A percentile compares a stretch with the other conserved stretches of the same genome.
These are phyloP conservation scores for Trichoderma koningii DNA, from an alignment of 2,329 filamentous ascomycete species.

Conservation along the genomic window DNA sequence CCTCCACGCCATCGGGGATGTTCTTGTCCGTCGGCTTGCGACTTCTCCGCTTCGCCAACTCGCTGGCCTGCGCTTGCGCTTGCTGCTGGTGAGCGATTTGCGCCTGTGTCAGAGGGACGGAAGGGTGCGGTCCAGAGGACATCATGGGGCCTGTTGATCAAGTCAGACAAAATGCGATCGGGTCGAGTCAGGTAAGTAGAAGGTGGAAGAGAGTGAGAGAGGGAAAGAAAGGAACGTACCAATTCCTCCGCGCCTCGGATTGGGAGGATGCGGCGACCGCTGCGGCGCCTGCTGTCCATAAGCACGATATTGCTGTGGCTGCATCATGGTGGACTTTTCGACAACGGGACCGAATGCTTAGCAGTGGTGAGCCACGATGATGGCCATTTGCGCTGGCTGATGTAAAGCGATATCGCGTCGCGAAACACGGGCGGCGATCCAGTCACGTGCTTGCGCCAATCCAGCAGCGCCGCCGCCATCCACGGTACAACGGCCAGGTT, in stretches of 20 bases:
- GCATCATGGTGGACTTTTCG: constrained; percentile 43
- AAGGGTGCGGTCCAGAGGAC: constrained; percentile 54
- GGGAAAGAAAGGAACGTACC: constrained; percentile 43
- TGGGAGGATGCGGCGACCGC: constrained; percentile 51
- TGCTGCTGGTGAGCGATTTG: constrained; percentile 57
- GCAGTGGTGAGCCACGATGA: not conserved
- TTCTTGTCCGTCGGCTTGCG: constrained; percentile 94
- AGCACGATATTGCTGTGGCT: constrained; percentile 52
- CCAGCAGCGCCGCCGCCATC: not conserved
- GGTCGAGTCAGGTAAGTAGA: not conserved
- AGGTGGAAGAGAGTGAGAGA: constrained; percentile 12
- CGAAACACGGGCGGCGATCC: not conserved
- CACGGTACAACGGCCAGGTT: not conserved
- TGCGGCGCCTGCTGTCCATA: constrained; percentile 55
- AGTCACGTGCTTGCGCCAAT: constrained; percentile 10
- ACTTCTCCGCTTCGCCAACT: constrained; percentile 76
- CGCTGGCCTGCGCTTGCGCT: constrained; percentile 56
- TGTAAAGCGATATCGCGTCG: constrained; percentile 22
- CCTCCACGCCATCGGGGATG: constrained; percentile 85
- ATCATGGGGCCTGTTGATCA: constrained; percentile 55
- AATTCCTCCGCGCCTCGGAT: constrained; percentile 56
- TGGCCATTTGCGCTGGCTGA: constrained; percentile 1
- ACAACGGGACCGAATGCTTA: not conserved
- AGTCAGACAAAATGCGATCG: constrained; percentile 26
- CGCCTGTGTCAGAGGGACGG: constrained; percentile 55